phyloP scores from a whole-genome alignment of 2,329 filamentous ascomycete genomes.

The Pseudopyrenochaeta lycopersici region DNA sequence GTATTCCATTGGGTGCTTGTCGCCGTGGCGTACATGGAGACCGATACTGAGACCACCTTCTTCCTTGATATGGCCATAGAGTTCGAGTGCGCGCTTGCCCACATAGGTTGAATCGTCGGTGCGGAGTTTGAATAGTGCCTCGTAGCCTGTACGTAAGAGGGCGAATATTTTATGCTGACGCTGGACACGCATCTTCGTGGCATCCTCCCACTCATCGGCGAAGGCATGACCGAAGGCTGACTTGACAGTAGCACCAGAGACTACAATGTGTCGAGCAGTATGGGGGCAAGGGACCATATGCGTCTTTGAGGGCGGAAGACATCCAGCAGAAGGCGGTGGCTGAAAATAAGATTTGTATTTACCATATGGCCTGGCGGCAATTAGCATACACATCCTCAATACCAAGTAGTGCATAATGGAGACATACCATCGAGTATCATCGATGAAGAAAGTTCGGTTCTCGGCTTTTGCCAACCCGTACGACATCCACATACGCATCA shows the following conservation, averaged over 20 bases:
- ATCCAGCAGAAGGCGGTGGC: slow-evolving; percentile 70
- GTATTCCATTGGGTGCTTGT: slow-evolving; percentile 78
- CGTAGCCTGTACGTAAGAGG: slow-evolving; percentile 74
- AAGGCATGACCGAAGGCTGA: slow-evolving; percentile 71
- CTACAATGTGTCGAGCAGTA: slow-evolving; percentile 76
- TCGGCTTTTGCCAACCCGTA: slow-evolving; percentile 82
- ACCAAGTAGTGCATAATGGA: not conserved
- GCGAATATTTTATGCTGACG: slow-evolving; percentile 70
- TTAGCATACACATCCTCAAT: slow-evolving; percentile 18
- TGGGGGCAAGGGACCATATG: slow-evolving; percentile 83
- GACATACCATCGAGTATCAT: slow-evolving; percentile 76
- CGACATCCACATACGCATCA: slow-evolving; percentile 84
- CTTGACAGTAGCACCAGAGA: slow-evolving; percentile 72
- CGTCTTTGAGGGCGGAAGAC: slow-evolving; percentile 75
- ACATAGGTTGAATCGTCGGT: slow-evolving; percentile 73
- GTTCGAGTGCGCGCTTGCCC: slow-evolving; percentile 63
- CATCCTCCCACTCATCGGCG: slow-evolving; percentile 61
- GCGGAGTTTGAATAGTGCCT: slow-evolving; percentile 76
- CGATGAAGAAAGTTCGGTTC: slow-evolving; percentile 80
- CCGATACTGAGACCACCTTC: slow-evolving; percentile 69
- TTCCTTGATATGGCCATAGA: slow-evolving; percentile 59
- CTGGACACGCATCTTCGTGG: slow-evolving; percentile 59
- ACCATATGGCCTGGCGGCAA: slow-evolving; percentile 70
- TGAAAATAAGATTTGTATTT: slow-evolving; percentile 77
- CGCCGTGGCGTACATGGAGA: slow-evolving; percentile 81